Evolutionary conservation across 164 flowering plant species (phyloP).

Genomic region (Tetrastigma voinierianum): DNA sequence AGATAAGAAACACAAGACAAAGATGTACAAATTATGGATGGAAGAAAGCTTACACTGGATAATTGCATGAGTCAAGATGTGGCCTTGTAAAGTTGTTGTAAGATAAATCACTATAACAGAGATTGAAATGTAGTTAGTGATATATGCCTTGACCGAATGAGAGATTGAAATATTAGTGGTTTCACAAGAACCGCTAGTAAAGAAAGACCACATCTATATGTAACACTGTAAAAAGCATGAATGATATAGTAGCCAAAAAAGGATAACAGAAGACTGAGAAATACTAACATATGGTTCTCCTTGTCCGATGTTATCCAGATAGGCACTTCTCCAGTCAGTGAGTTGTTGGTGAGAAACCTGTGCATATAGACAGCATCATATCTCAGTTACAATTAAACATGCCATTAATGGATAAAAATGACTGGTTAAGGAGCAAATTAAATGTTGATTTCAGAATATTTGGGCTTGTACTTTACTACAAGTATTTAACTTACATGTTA

Average conservation of each 20-base stretch:
- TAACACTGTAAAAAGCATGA: too few relatives aligned
- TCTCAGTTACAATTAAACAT: not conserved
- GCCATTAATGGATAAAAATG: not conserved
- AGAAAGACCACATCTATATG: not conserved
- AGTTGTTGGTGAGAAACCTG: slow-evolving; percentile 73
- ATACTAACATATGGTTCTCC: slow-evolving; percentile 42
- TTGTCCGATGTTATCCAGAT: slow-evolving; percentile 37
- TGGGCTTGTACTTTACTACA: not conserved
- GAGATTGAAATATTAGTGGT: too few relatives aligned
- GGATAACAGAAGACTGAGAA: not conserved
- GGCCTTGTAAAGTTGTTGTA: slow-evolving; percentile 59
- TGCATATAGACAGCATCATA: slow-evolving; percentile 18
- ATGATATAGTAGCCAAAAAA: too few relatives aligned
- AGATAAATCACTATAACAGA: slow-evolving; percentile 72
- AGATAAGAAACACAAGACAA: not conserved
- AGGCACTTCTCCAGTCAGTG: slow-evolving; percentile 55
- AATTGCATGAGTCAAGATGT: slow-evolving; percentile 9
- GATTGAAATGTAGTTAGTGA: not conserved
- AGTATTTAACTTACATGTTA: slow-evolving; percentile 32
- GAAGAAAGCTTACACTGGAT: slow-evolving; percentile 43
- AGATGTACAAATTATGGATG: not conserved
- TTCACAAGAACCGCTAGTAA: not conserved
- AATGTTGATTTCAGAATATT: too few relatives aligned
- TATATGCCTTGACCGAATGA: not conserved
- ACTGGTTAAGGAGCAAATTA: too few relatives aligned